Evolutionary conservation across 164 flowering plant genomes (phyloP).

Genomic region (Piper betle): DNA sequence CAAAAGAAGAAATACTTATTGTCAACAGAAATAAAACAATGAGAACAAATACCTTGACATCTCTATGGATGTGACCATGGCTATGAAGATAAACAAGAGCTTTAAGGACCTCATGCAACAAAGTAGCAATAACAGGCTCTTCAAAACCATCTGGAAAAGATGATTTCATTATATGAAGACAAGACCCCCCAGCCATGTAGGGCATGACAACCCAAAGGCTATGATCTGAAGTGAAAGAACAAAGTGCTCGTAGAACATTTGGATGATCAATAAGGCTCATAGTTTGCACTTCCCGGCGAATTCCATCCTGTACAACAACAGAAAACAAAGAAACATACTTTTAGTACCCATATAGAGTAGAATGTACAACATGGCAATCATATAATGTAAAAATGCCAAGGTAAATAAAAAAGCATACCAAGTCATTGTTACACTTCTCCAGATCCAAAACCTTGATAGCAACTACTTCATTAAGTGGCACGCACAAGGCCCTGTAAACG

Average conservation of each 20-base stretch:
- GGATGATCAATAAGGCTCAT: constrained; percentile 79
- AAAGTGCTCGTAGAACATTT: constrained; percentile 61
- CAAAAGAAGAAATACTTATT: no score
- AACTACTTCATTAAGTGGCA: constrained; percentile 72
- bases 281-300: constrained; percentile 74
- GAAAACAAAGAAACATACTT: background rate
- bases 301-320: constrained; percentile 26
- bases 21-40: no score
- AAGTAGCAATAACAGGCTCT: constrained; percentile 78
- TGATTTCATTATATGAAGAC: constrained; percentile 87
- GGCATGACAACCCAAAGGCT: constrained; percentile 57
- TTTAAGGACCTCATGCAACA: constrained; percentile 65
- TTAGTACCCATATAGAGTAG: background rate
- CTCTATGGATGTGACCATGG: constrained; percentile 94
- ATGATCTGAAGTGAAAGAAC: constrained; percentile 28
- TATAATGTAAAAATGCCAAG: background rate
- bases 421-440: constrained; percentile 81
- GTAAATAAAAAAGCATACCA: constrained; percentile 34
- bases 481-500: constrained; percentile 81
- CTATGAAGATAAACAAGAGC: constrained; percentile 91
- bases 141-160: constrained; percentile 84
- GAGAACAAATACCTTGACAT: constrained; percentile 66
- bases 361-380: background rate
- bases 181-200: constrained; percentile 93
- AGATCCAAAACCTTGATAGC: constrained; percentile 93